Percentiles rank a stretch among this genome's conserved stretches.
Conservation (phyloP, 805 yeast species). For the Torulaspora gathmanii region DNA sequence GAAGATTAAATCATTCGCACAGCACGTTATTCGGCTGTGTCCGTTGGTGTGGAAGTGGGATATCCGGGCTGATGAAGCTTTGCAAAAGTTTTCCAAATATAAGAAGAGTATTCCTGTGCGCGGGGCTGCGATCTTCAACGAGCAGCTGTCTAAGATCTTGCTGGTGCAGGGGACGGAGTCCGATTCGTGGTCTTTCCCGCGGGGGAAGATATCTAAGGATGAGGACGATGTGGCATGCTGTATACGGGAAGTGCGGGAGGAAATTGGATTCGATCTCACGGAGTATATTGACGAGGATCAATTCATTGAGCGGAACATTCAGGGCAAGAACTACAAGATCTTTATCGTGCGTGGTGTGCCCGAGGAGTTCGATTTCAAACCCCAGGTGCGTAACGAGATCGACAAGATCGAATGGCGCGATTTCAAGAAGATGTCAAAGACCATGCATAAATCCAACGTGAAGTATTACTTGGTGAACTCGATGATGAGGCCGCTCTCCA, state of each 20-base stretch:
- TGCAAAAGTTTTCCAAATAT: slow-evolving; percentile 74
- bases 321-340: slow-evolving; percentile 81
- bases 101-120: slow-evolving; percentile 91
- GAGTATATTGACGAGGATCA: slow-evolving; percentile 63
- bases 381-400: slow-evolving; percentile 85
- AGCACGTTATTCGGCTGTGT: slow-evolving; percentile 59
- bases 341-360: slow-evolving; percentile 75
- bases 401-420: slow-evolving; percentile 76
- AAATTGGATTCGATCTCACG: slow-evolving; percentile 83
- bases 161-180: slow-evolving; percentile 83
- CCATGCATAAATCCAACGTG: slow-evolving; percentile 27
- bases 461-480: slow-evolving; percentile 38
- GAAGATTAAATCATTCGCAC: slow-evolving; percentile 72
- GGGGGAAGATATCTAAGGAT: slow-evolving; percentile 93
- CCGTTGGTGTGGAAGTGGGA: slow-evolving; percentile 84
- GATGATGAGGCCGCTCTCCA: slow-evolving; percentile 41
- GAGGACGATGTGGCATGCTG: slow-evolving; percentile 90
- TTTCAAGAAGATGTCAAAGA: slow-evolving; percentile 42
- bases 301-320: slow-evolving; percentile 72
- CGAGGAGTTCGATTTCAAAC: slow-evolving; percentile 67
- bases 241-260: slow-evolving; percentile 85
- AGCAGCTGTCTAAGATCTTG: slow-evolving; percentile 60
- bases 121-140: slow-evolving; percentile 85
- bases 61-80: slow-evolving; percentile 67
- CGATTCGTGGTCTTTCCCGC: slow-evolving; percentile 88